These are phyloP conservation scores for Phytopythium oedochilum DNA, from an alignment of 352 stramenopile species.

Conservation along the genomic window DNA sequence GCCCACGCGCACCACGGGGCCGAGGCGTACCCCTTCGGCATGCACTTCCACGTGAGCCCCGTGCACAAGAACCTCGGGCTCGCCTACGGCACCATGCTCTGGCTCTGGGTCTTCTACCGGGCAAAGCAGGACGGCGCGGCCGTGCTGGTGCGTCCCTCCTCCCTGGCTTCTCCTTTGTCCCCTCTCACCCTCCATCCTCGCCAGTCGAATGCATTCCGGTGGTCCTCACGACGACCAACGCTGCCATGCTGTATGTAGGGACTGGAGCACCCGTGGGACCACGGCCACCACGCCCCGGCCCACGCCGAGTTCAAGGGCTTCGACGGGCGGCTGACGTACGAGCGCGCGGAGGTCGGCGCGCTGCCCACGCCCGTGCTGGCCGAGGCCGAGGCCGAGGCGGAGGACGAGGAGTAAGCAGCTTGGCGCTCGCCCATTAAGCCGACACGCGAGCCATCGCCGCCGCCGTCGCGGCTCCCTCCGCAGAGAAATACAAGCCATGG, in stretches of 20 bases:
- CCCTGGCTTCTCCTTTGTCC: too few species aligned
- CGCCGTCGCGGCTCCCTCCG: too few species aligned
- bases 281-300: conserved; percentile 49
- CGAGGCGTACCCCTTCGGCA: conserved; percentile 75
- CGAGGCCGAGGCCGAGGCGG: conserved; percentile 37
- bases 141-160: conserved; percentile 48
- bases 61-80: conserved; percentile 86
- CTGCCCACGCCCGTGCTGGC: conserved; percentile 49
- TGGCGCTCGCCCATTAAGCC: too few species aligned
- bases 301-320: conserved; percentile 27
- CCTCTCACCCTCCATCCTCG: neutral
- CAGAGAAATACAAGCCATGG: too few species aligned
- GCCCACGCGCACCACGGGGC: conserved; percentile 40
- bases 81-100: conserved; percentile 87
- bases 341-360: conserved; percentile 62
- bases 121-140: conserved; percentile 84
- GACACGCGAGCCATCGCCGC: neutral
- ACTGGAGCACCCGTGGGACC: conserved; percentile 86
- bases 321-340: conserved; percentile 57
- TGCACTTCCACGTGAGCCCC: conserved; percentile 87
- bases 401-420: conserved; percentile 19
- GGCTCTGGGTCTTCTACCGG: conserved; percentile 89
- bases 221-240: neutral
- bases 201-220: neutral
- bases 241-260: conserved; percentile 28